Evolutionary conservation across 768 basidiomycete genomes (phyloP).

Genomic region (Ephemerocybe angulata): DNA sequence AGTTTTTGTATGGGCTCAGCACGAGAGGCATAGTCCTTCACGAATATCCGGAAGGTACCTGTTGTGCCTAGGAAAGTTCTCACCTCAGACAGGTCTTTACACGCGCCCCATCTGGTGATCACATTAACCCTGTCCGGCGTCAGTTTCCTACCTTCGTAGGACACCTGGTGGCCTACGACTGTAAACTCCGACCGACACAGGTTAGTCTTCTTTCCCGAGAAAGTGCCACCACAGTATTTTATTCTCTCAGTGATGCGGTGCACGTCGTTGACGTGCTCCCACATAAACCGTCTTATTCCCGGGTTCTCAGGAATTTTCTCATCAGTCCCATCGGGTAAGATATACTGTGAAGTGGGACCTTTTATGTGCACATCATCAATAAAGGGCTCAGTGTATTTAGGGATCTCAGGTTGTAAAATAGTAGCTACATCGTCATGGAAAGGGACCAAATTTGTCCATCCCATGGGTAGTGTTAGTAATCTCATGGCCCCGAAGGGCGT

Average conservation of each 20-base stretch:
- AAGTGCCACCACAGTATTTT: conserved; percentile 32
- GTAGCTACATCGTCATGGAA: too few relatives aligned
- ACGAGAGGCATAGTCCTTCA: conserved; percentile 22
- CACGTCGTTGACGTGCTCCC: conserved; percentile 38
- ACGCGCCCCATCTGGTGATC: conserved; percentile 25
- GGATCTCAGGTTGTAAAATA: conserved; percentile 33
- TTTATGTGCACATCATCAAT: not conserved
- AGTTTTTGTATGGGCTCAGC: conserved; percentile 22
- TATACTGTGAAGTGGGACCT: not conserved
- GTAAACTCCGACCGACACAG: conserved; percentile 24
- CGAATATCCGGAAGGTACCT: conserved; percentile 26
- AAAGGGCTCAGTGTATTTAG: conserved; percentile 20
- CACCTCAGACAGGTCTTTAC: conserved; percentile 20
- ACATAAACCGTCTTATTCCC: conserved; percentile 34
- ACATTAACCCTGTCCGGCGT: conserved; percentile 13
- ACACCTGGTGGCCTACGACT: conserved; percentile 38
- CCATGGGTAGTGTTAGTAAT: too few relatives aligned
- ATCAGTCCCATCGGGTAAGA: conserved; percentile 32
- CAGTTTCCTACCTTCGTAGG: conserved; percentile 28
- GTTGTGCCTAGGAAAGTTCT: conserved; percentile 28
- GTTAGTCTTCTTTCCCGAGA: conserved; percentile 32
- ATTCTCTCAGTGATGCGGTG: conserved; percentile 32
- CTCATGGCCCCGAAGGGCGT: too few relatives aligned
- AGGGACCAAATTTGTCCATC: too few relatives aligned
- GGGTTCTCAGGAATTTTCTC: conserved; percentile 36